Percentiles rank a stretch among this genome's conserved stretches.
phyloP scores from a whole-genome alignment of 2,329 filamentous ascomycete species.

The Aspergillus fijiensis region DNA sequence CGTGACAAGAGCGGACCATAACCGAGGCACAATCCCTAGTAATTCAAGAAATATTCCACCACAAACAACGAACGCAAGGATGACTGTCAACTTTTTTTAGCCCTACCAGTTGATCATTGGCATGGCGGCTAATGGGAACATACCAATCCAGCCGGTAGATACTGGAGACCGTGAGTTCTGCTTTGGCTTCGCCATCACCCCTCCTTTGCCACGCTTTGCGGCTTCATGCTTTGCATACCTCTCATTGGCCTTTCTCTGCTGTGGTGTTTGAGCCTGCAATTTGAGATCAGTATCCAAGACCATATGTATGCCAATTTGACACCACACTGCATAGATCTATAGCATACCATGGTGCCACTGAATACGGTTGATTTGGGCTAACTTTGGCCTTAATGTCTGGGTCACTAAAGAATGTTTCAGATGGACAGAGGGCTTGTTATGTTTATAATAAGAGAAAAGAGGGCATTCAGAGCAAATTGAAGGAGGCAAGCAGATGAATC shows the following conservation, averaged over 20 bases:
- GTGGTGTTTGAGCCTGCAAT: constrained; percentile 61
- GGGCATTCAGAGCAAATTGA: not conserved
- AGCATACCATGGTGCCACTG: not conserved
- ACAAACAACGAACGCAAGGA: constrained; percentile 63
- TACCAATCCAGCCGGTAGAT: constrained; percentile 60
- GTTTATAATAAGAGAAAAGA: not conserved
- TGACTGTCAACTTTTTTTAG: constrained; percentile 42
- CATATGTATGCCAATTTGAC: not conserved
- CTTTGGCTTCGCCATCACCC: constrained; percentile 47
- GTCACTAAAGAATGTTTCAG: not conserved
- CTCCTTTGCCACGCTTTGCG: constrained; percentile 59
- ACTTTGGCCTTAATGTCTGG: not conserved
- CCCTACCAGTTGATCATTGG: not conserved
- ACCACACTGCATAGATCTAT: not conserved
- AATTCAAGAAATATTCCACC: constrained; percentile 62
- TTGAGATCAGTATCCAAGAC: not conserved
- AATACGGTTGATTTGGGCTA: not conserved
- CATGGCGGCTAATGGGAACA: constrained; percentile 30
- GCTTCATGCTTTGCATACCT: constrained; percentile 60
- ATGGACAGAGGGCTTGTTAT: not conserved
- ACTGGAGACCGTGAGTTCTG: constrained; percentile 55
- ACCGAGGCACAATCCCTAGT: constrained; percentile 44
- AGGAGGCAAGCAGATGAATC: not conserved
- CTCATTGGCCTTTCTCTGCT: constrained; percentile 64
- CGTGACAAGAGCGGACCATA: constrained; percentile 39